Evolutionary conservation across 495 filamentous ascomycete species (phyloP), one percentile per base, ranked within the genome.

Genomic region (Daldinia bambusicola): DNA sequence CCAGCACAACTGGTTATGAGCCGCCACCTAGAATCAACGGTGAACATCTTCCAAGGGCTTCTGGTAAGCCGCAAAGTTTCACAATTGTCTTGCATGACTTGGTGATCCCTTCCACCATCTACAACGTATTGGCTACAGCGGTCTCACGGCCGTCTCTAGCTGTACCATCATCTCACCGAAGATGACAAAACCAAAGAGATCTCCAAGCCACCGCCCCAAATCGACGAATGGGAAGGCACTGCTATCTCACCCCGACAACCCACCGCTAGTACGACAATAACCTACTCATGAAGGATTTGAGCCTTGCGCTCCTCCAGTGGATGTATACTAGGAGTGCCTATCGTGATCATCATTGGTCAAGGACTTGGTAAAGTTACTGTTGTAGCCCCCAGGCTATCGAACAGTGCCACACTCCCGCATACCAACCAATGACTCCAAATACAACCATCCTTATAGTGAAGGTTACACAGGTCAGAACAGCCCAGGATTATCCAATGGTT

Each of bases 401-500:
- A 37, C 65, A 20, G 65, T 67, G 60, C 69, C 69, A 68, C 61
- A 65, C 32, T 65, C 34, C 45, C 52, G 55, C 69, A 72, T 72
- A 26, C 37, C 56, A 63, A 43, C 64, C 55, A 40, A 63, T 58
- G 65, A 64, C 64, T 68, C 61, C 69, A 68, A 68, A 72, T 72
- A 63, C 69, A 60, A 72, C 64, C 69, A 57, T 68, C 38, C 59
- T 48, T 48, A 61, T 45, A 55, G 22, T 18, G 22, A 30, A 56
- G 48, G 43, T 64, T 40, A 16, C 56, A 70, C 56, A 31, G 40
- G 36, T 65, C 30, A 20, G 18, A 61, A 34, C 16, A 41, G 52
- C 37, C 56, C 18, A 14, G 52, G 51, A 51, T 61, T 26, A 22
- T 56, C 16, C 6, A 34, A 37, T 20, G 53, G 50, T 58, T 58